Percentiles rank a stretch among this genome's conserved stretches.
phyloP scores from a whole-genome alignment of 345 rosid species.

The Conringia planisiliqua region DNA sequence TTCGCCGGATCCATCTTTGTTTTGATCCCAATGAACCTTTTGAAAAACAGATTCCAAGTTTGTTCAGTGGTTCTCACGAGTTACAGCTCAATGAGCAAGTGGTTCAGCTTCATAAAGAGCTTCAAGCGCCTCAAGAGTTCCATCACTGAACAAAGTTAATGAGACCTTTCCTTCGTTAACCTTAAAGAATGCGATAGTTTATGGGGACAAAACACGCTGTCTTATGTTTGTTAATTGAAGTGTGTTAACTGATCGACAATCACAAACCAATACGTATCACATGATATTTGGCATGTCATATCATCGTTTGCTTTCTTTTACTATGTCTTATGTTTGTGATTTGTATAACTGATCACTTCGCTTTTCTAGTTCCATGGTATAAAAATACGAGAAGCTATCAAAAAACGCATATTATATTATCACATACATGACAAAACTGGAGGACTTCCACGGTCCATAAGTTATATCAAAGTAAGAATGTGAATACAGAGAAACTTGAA shows the following conservation, averaged over 20 bases:
- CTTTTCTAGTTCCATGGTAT: not conserved
- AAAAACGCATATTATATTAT: not conserved
- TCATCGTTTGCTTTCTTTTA: no score
- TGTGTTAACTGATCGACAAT: no score
- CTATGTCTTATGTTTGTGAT: not conserved
- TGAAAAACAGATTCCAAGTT: slow-evolving; percentile 66
- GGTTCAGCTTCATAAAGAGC: no score
- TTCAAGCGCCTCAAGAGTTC: no score
- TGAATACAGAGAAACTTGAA: not conserved
- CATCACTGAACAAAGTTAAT: no score
- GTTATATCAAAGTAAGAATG: not conserved
- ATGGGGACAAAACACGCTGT: no score
- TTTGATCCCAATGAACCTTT: slow-evolving; percentile 63
- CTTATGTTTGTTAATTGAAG: no score
- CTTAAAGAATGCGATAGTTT: no score
- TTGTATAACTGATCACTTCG: no score
- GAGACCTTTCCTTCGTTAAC: no score
- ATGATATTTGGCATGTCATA: no score
- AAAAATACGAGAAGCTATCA: not conserved
- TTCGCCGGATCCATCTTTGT: slow-evolving; percentile 54
- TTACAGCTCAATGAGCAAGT: no score
- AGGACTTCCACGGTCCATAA: not conserved
- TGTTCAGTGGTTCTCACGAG: slow-evolving; percentile 46
- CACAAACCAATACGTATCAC: not conserved
- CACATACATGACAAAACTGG: not conserved